Evolutionary conservation across 208 protist species (phyloP), one percentile per base, ranked within the genome.

Genomic region (Trypanosoma rangeli): DNA sequence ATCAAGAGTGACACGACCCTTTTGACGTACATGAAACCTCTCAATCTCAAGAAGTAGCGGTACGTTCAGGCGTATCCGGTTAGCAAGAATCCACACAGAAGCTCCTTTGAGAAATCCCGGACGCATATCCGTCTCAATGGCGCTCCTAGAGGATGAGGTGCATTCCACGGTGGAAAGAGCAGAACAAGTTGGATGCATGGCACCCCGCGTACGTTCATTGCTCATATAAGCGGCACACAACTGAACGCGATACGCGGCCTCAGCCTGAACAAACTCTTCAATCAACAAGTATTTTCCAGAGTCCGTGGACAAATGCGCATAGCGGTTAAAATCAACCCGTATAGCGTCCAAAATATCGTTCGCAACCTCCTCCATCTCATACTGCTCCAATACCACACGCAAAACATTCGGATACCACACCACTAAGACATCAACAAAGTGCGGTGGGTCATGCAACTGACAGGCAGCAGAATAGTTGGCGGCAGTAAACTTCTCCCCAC

Each of bases 391-490:
- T 22, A 65, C 67, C 42, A 67, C 57, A 22, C 71, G 49, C 28
- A 70, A 46, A 29, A 70, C 60, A 53, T 81, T 78, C 12, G 76
- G 76, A 55, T 81, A 77, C 54, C 59, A 78, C 37, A 67, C 65
- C 57, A 74, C 76, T 29, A 81, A 58, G 20, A 78, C 31, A 61
- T 81, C 71, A 16, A 78, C 20, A 35, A 81, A 73, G 26, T 67
- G 16, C 22, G 76, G 76, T n/a, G 76, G 71, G 49, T 81, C 73
- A 46, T 62, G 60, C 35, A 78, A 37, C 33, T 59, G 49, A 16
- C 49, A 39, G 20, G 76, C 76, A 31, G 52, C 48, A 9, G 44
- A 22, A 28, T 74, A 81, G 29, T 53, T 58, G 15, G 55, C 58
- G 0, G 58, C 18, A 13, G 59, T 74, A 53, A 81, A 78, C 46